Conservation (phyloP, 805 yeast genomes). For the Saturnispora dispora region DNA sequence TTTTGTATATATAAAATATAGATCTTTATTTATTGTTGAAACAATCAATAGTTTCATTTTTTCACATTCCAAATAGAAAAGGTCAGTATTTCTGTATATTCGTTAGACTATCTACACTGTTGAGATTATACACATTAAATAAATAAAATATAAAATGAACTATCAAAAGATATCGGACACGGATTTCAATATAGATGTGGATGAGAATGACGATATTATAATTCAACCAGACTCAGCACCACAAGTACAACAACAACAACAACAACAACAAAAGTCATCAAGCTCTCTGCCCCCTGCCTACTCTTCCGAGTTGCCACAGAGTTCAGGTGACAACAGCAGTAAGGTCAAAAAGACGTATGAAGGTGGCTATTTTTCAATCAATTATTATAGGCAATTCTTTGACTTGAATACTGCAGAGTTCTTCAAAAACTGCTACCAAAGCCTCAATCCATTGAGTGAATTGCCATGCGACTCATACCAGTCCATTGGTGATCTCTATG, state of each 20-base stretch:
- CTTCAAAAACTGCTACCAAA: conserved; percentile 39
- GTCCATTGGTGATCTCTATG: conserved; percentile 63
- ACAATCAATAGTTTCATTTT: no score
- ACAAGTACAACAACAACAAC: not conserved
- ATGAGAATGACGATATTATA: conserved; percentile 9
- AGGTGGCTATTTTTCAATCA: conserved; percentile 45
- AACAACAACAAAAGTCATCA: not conserved
- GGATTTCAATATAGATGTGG: not conserved
- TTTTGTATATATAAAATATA: no score
- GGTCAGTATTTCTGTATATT: no score
- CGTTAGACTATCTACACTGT: not conserved
- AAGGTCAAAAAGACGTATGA: conserved; percentile 22
- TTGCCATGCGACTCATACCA: conserved; percentile 30
- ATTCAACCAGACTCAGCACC: conserved; percentile 1
- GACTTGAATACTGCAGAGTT: conserved; percentile 63
- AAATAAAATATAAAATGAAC: not conserved
- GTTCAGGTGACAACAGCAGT: not conserved
- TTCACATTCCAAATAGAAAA: no score
- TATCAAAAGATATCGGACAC: not conserved
- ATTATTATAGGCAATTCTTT: conserved; percentile 56
- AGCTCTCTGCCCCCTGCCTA: not conserved
- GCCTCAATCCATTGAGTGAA: conserved; percentile 46
- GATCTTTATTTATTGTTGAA: no score
- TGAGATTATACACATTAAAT: not conserved
- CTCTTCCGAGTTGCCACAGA: not conserved